A percentile compares a stretch with the other conserved stretches of the same genome.
Conservation (phyloP, 371 early-diverging fungal genomes). For the Saksenaea oblongispora region DNA sequence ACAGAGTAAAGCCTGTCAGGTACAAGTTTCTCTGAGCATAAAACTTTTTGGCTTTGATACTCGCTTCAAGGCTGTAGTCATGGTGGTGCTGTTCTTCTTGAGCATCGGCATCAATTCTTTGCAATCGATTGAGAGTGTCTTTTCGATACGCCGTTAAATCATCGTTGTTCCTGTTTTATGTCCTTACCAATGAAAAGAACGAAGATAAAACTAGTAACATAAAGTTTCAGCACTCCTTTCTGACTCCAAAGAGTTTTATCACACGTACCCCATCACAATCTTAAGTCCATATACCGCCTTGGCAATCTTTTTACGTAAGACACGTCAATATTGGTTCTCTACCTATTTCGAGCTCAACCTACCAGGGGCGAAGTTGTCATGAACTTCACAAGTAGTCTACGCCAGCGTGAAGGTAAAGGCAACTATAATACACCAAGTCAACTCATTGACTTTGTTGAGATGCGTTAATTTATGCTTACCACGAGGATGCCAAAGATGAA, state of each 20-base stretch:
- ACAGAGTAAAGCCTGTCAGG: slow-evolving; percentile 86
- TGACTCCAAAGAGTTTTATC: not conserved
- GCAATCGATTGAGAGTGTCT: slow-evolving; percentile 75
- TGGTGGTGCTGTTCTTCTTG: slow-evolving; percentile 37
- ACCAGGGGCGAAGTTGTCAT: slow-evolving; percentile 50
- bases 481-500: slow-evolving; percentile 54
- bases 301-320: slow-evolving; percentile 32
- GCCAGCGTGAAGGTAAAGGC: slow-evolving; percentile 65
- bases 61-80: slow-evolving; percentile 60
- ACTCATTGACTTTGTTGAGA: not conserved
- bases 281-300: slow-evolving; percentile 55
- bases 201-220: slow-evolving; percentile 53
- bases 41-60: slow-evolving; percentile 72
- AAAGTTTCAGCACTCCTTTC: not conserved
- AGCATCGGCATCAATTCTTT: slow-evolving; percentile 48
- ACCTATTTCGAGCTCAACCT: slow-evolving; percentile 4
- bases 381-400: slow-evolving; percentile 56
- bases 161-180: not conserved
- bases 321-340: slow-evolving; percentile 3
- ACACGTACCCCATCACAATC: slow-evolving; percentile 58
- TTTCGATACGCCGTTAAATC: not conserved
- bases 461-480: slow-evolving; percentile 16
- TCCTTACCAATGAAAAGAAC: slow-evolving; percentile 63
- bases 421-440: slow-evolving; percentile 28
- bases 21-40: slow-evolving; percentile 92